Percentiles rank a stretch among this genome's conserved stretches.
These are phyloP conservation scores for Noccaea caerulescens DNA, from an alignment of 345 rosid species.

Conservation along the genomic window DNA sequence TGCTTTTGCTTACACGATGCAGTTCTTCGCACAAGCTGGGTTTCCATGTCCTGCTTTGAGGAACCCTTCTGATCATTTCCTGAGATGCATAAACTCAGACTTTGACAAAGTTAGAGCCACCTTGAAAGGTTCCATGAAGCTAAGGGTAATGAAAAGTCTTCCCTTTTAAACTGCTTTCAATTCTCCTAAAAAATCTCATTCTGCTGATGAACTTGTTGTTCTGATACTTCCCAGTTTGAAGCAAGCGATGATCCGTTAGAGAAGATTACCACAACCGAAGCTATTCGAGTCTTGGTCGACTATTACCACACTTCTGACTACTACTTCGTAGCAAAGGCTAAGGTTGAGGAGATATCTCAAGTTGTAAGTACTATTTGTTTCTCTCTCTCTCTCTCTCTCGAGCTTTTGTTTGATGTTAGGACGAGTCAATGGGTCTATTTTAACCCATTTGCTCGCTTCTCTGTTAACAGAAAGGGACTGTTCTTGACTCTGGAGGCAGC, in stretches of 20 bases:
- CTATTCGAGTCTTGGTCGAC: constrained; percentile 63
- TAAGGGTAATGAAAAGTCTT: constrained; percentile 51
- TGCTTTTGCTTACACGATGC: constrained; percentile 16
- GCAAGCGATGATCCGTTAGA: constrained; percentile 79
- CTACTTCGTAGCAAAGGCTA: constrained; percentile 62
- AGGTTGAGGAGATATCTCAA: constrained; percentile 83
- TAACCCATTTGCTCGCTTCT: background rate
- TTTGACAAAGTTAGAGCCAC: constrained; percentile 96
- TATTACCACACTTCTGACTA: constrained; percentile 74
- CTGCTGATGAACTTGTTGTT: constrained; percentile 24
- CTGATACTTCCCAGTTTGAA: constrained; percentile 56
- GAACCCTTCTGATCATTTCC: constrained; percentile 97
- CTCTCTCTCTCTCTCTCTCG: constrained; percentile 6
- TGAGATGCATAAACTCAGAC: constrained; percentile 88
- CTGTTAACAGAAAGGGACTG: constrained; percentile 76
- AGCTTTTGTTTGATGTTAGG: constrained; percentile 11
- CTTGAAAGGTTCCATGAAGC: constrained; percentile 90
- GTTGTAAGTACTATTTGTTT: constrained; percentile 56
- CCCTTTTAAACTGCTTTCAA: constrained; percentile 10
- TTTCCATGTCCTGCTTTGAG: constrained; percentile 94
- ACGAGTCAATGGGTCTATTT: constrained; percentile 4
- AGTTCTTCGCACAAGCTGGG: constrained; percentile 98
- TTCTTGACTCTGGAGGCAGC: constrained; percentile 90
- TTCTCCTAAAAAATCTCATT: background rate
- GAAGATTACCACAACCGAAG: constrained; percentile 83